These are phyloP conservation scores for Capsaspora owczarzaki DNA, from an alignment of 78 protist genomes.

Conservation along the genomic window DNA sequence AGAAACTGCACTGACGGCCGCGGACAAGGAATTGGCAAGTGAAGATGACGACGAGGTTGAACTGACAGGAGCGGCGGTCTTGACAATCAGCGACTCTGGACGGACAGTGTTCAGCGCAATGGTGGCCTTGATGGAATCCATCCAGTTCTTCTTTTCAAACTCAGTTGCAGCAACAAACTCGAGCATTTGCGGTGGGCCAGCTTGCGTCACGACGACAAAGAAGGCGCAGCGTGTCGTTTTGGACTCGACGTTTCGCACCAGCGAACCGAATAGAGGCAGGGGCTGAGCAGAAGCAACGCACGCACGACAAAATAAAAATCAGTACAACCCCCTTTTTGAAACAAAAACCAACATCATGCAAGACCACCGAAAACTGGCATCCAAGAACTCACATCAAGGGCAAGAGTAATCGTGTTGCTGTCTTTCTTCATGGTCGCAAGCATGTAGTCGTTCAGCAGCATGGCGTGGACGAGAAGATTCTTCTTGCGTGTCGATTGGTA, in stretches of 20 bases:
- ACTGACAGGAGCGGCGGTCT: no score
- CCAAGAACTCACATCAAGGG: not conserved
- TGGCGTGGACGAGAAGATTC: not conserved
- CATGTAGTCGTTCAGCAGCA: not conserved
- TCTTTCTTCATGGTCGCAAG: not conserved
- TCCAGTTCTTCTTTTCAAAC: not conserved
- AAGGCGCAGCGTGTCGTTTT: not conserved
- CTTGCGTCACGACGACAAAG: not conserved
- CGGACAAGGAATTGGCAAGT: no score
- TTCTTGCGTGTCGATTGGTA: not conserved
- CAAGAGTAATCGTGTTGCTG: not conserved
- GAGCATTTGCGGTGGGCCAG: not conserved
- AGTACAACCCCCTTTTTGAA: not conserved
- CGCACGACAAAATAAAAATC: not conserved
- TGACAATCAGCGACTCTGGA: no score
- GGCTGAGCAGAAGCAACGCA: not conserved
- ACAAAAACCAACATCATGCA: no score
- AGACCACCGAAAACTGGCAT: no score
- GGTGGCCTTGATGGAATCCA: no score
- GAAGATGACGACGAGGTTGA: no score
- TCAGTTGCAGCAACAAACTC: not conserved
- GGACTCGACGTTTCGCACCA: conserved; percentile 1
- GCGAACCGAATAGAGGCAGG: not conserved
- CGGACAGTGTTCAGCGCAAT: no score
- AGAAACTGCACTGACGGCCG: no score